Evolutionary conservation across 2,329 filamentous ascomycete genomes (phyloP), one percentile per base, ranked within the genome.

Genomic region (Xylariaceae sp.): DNA sequence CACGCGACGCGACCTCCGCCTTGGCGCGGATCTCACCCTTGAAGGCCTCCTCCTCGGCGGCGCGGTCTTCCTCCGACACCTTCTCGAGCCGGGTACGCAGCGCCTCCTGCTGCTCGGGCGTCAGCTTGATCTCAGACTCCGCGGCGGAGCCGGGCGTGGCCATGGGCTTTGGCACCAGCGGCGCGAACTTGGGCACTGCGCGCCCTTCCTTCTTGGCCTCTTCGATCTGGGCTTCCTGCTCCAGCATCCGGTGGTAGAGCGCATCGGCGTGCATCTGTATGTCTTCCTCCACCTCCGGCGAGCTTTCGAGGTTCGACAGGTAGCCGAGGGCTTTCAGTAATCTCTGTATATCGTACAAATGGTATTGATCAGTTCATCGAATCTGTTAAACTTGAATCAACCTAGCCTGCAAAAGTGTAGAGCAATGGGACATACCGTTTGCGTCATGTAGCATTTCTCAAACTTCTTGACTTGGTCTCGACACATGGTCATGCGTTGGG

Each of bases 261-360:
- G 78, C 78, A 66, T 98, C 92, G 43, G 90, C 90, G 61, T 96
- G 89, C 82, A 97, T 87, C 64, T 97, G 92, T 46, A 98, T 88
- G 51, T 83, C 78, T 60, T 96, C 89, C 53, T 95, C 85, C 36
- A 85, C 74, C 19, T 81, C 73, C 0, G 73, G 66, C 7, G 81
- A 68, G 15, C 81, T 76, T 31, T 83, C 76, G 46, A 77, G 69
- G 17, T 77, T 78, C 6, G 78, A 76, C 23, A 94, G 74, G 59
- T 96, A 97, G 4, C 92, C 92, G 13, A 98, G 67, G 1, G 89
- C 88, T 63, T 90, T 88, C 18, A 98, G 68, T 52, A 98, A 89
- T 61, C 90, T 84, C 76, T 88, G 46, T 28, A 23, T 6, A 8
- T 13, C 2, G 2, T 3, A 27, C 12, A 13, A 6, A 8, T 28